Base-by-base conservation (phyloP, 768 basidiomycete genomes). In the Scleroderma bovista region DNA sequence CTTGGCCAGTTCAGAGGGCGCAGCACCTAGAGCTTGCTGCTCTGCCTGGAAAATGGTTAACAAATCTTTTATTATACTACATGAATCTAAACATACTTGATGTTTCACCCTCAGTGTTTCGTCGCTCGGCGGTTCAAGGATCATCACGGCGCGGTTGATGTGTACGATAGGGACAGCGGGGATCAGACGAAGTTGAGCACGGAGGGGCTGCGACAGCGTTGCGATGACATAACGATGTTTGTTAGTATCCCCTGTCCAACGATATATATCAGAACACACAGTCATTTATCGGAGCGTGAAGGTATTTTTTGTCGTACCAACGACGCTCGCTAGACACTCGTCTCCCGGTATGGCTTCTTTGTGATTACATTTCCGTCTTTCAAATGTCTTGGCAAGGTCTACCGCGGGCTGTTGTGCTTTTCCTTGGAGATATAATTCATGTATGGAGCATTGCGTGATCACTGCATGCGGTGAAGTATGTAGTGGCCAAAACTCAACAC, bases 371-470 rank as follows among this genome's bases (percentile, higher is more conserved):
- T 88, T 92, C 56, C 96, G 68, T 50, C 95, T 78, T 69, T 97
- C 95, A 57, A 96, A 97, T 0, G 75, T 78, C 69, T 97, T 98
- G 2, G 96, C 95, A 38, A 96, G 75, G 63, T 96, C 90, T 1
- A 92, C 84, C 1, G 84, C 80, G 0, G 78, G 69, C 62, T 97
- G 93, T 26, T 79, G 78, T 2, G 75, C 61, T 51, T 77, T 81
- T 12, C 92, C 93, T 49, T 86, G 79, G 3, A 92, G 76, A 70
- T 99, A 98, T 2, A 99, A 76, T 62, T 92, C 90, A 57, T 93
- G 84, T 37, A 99, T 93, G 63, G 86, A 95, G 67, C 96, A 99
- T 64, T 98, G 95, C 0, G 96, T 97, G 66, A 99, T 97, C 95
- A 99, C 96, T 97, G 57, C 57, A 63, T 51, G 70, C 71, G 75